Evolutionary conservation across 164 flowering plant genomes (phyloP).

Genomic region (Vitis riparia): DNA sequence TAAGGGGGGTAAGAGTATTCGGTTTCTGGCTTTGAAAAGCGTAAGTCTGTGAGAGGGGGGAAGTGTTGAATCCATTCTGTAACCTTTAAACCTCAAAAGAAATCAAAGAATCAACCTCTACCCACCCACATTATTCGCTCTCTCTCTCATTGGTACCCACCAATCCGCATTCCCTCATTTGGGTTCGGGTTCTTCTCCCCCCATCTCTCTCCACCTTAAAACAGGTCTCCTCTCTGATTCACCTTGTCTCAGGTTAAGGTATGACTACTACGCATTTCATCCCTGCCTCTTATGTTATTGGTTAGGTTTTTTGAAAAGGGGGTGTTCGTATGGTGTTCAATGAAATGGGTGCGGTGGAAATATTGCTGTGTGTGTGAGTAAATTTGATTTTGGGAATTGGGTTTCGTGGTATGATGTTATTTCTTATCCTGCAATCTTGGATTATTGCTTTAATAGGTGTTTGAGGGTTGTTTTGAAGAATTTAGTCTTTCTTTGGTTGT

Average conservation of each 20-base stretch:
- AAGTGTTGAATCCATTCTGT: neutral
- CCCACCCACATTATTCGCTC: slow-evolving; percentile 24
- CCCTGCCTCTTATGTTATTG: neutral
- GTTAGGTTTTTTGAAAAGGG: neutral
- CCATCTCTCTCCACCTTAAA: slow-evolving; percentile 5
- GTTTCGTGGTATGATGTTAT: neutral
- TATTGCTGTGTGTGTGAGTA: neutral
- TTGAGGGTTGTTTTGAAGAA: neutral
- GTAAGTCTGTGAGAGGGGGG: neutral
- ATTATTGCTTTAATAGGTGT: neutral
- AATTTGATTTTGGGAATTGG: neutral
- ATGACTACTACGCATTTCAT: neutral
- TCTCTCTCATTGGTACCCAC: slow-evolving; percentile 22
- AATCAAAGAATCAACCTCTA: neutral
- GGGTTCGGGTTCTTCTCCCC: neutral
- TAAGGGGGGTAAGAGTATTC: too few species aligned
- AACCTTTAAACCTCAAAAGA: neutral
- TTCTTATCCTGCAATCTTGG: neutral
- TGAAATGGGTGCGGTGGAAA: neutral
- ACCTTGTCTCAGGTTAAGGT: slow-evolving; percentile 15
- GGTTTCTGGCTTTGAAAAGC: neutral
- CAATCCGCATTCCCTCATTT: slow-evolving; percentile 5
- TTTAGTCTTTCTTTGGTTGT: neutral
- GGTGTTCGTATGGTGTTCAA: neutral
- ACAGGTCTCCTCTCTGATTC: slow-evolving; percentile 1